These are phyloP conservation scores for Colletotrichum phormii DNA, from an alignment of 2,329 filamentous ascomycete genomes.

Conservation along the genomic window DNA sequence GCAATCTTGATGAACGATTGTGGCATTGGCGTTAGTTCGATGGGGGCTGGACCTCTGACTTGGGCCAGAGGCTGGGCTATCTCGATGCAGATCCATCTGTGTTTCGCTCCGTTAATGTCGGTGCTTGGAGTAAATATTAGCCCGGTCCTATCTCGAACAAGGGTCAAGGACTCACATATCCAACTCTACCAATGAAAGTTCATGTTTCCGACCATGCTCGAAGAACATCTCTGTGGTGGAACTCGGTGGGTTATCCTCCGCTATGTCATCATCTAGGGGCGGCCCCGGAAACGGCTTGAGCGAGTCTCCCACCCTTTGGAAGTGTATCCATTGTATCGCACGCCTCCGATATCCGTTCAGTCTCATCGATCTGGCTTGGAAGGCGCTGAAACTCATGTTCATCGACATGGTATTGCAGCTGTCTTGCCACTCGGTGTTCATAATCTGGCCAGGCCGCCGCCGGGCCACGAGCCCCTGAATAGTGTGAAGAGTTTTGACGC, in stretches of 20 bases:
- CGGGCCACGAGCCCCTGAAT: slow-evolving; percentile 18
- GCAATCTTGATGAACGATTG: slow-evolving; percentile 26
- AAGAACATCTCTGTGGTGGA: slow-evolving; percentile 17
- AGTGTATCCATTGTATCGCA: slow-evolving; percentile 13
- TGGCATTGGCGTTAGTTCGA: slow-evolving; percentile 30
- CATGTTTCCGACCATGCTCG: background rate
- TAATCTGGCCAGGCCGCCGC: slow-evolving; percentile 21
- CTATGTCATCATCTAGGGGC: background rate
- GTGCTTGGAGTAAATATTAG: slow-evolving; percentile 3
- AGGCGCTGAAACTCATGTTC: slow-evolving; percentile 23
- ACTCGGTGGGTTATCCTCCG: background rate
- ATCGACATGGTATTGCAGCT: background rate
- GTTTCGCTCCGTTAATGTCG: slow-evolving; percentile 13
- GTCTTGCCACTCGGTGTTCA: slow-evolving; percentile 28
- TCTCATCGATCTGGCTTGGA: slow-evolving; percentile 22
- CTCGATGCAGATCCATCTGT: slow-evolving; percentile 25
- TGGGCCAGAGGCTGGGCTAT: slow-evolving; percentile 19
- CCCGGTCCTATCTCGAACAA: background rate
- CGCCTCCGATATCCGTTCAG: slow-evolving; percentile 19
- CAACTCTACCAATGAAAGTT: slow-evolving; percentile 21
- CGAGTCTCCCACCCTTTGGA: background rate
- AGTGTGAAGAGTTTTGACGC: background rate
- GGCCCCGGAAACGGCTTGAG: background rate
- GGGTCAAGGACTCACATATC: slow-evolving; percentile 21
- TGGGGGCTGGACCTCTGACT: slow-evolving; percentile 11